Base-by-base conservation (phyloP, 257 asterid species). In the Fraxinus anomala region DNA sequence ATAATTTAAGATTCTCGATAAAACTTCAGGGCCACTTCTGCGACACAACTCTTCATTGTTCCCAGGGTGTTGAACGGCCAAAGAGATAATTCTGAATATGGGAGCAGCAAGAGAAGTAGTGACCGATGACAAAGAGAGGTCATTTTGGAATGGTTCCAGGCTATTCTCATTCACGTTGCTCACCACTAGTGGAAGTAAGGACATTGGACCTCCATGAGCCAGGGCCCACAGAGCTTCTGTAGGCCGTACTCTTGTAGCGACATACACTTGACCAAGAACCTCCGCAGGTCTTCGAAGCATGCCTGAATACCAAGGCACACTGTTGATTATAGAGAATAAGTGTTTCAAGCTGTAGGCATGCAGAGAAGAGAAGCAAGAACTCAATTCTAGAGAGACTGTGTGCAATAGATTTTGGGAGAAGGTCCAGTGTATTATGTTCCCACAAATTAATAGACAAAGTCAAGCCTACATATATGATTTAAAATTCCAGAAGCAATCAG, bases 231-330 rank as follows among this genome's bases (percentile, higher is more conserved):
- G 84, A 79, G 99, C 94, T 87, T 95, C 98, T 19, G 91, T 77
- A 23, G 99, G 97, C 34, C 99, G 90, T 91, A 90, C 90, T 88
- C 98, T 92, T 80, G 88, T 86, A 75, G 99, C 97, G 82, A 95
- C 97, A 69, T 95, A 97, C 76, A 95, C 99, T 88, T 95, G 99
- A 83, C 99, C 99, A 77, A 95, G 98, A 85, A 95, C 97, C 88
- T 95, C 99, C 49, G 99, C 99, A 36, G 97, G 99, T 78, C 98
- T 89, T 79, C 99, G 91, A 56, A 84, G 90, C 89, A 89, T 82
- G 74, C 99, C 99, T 95, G 86, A 84, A 80, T 75, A 72, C 80
- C 82, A 31, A 81, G 76, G 61, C 74, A 70, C 51, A 72, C 30
- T 78, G 83, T 47, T 61, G 74, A 78, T 42, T 31, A 39, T 37